Evolutionary conservation across 2,329 filamentous ascomycete species (phyloP).

Genomic region (Drechslerella coelobrocha): DNA sequence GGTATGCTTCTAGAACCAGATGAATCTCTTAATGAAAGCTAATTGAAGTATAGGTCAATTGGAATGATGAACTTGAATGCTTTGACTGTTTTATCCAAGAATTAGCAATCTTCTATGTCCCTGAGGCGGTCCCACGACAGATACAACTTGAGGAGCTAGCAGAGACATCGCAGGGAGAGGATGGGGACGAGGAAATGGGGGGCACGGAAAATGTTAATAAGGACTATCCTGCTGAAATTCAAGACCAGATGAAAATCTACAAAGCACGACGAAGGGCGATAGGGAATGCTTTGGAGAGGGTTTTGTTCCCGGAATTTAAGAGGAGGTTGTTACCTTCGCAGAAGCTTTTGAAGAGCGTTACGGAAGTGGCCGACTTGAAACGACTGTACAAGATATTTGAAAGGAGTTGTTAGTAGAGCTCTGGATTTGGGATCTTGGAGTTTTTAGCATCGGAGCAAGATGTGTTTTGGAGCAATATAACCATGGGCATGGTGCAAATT

Average conservation of each 20-base stretch:
- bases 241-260: conserved; percentile 59
- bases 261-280: conserved; percentile 70
- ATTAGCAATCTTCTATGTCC: conserved; percentile 87
- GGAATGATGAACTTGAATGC: conserved; percentile 82
- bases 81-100: conserved; percentile 86
- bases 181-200: conserved; percentile 55
- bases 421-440: conserved; percentile 9
- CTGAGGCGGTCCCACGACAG: conserved; percentile 75
- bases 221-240: conserved; percentile 61
- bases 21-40: conserved; percentile 6
- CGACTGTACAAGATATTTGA: conserved; percentile 95
- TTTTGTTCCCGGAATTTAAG: conserved; percentile 89
- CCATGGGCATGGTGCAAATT: background rate
- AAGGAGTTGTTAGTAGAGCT: conserved; percentile 69
- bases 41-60: conserved; percentile 69
- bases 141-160: conserved; percentile 51
- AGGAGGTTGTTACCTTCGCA: conserved; percentile 81
- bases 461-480: background rate
- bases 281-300: conserved; percentile 77
- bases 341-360: conserved; percentile 74
- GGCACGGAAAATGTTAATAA: conserved; percentile 57
- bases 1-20: conserved; percentile 33
- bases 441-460: background rate
- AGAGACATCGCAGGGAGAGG: conserved; percentile 51
- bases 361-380: conserved; percentile 91